Conservation (phyloP, 345 rosid species). For the Salix dunnii region DNA sequence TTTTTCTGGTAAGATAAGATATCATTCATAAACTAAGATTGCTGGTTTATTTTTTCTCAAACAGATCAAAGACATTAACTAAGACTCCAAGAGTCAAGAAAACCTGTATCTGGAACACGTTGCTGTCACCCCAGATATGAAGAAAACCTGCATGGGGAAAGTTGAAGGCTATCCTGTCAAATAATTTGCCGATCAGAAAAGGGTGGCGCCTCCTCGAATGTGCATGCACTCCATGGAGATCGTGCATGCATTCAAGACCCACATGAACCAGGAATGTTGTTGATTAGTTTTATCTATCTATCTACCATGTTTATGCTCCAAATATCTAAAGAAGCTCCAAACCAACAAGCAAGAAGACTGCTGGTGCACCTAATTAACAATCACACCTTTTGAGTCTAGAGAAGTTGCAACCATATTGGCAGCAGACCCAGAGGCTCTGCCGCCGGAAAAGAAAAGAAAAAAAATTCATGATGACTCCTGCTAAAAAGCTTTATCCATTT, state of each 20-base stretch:
- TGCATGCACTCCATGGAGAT: conserved; percentile 31
- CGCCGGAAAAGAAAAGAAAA: conserved; percentile 23
- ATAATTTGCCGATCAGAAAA: neutral
- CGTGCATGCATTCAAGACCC: conserved; percentile 32
- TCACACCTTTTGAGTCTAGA: conserved; percentile 32
- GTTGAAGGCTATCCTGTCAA: conserved; percentile 32
- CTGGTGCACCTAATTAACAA: neutral
- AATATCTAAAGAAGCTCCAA: neutral
- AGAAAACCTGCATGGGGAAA: too few relatives aligned
- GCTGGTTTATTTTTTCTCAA: too few relatives aligned
- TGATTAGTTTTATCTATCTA: too few relatives aligned
- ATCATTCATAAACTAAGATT: too few relatives aligned
- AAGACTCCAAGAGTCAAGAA: too few relatives aligned
- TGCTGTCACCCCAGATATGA: too few relatives aligned
- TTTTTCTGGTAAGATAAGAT: too few relatives aligned
- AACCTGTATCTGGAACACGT: too few relatives aligned
- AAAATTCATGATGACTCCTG: conserved; percentile 40
- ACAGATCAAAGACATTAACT: too few relatives aligned
- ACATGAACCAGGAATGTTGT: too few relatives aligned
- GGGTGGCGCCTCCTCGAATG: conserved; percentile 16
- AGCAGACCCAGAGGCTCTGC: conserved; percentile 45
- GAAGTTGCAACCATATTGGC: conserved; percentile 45
- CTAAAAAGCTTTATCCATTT: conserved; percentile 37
- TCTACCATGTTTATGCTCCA: too few relatives aligned
- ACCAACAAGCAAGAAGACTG: neutral